Percentiles rank a stretch among this genome's conserved stretches.
Evolutionary conservation across 2,329 filamentous ascomycete species (phyloP).

Genomic region (Esteya vermicola): DNA sequence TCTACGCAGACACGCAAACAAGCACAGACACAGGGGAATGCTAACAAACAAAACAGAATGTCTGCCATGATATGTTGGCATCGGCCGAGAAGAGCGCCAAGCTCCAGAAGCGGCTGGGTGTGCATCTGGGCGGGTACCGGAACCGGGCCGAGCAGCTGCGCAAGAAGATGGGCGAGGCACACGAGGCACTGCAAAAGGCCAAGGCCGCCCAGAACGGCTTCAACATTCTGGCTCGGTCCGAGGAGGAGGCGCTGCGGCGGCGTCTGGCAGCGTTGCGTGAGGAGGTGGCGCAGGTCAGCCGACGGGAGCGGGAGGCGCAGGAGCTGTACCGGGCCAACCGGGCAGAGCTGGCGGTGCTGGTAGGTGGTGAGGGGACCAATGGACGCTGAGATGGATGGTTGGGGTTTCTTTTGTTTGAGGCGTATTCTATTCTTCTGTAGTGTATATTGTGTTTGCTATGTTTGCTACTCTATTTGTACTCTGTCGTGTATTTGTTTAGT

Average conservation of each 20-base stretch:
- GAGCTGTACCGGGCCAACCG: slow-evolving; percentile 64
- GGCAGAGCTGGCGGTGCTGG: slow-evolving; percentile 60
- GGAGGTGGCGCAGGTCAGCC: slow-evolving; percentile 70
- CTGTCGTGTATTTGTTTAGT: not conserved
- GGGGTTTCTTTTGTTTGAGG: not conserved
- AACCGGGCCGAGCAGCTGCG: slow-evolving; percentile 68
- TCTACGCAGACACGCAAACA: not conserved
- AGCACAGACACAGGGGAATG: too few species aligned
- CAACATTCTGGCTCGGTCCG: slow-evolving; percentile 60
- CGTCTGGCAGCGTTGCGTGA: slow-evolving; percentile 62
- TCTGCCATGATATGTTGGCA: slow-evolving; percentile 59
- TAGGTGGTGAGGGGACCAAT: too few species aligned
- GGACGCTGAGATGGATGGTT: not conserved
- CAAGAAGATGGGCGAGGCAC: slow-evolving; percentile 65
- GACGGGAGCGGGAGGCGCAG: slow-evolving; percentile 79
- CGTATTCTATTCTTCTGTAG: not conserved
- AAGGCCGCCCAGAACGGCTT: slow-evolving; percentile 54
- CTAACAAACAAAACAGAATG: slow-evolving; percentile 28
- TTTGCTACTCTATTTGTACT: not conserved
- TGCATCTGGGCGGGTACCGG: slow-evolving; percentile 83
- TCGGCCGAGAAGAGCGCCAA: slow-evolving; percentile 73
- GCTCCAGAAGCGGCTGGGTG: slow-evolving; percentile 80
- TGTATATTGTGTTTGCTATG: not conserved
- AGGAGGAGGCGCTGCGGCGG: slow-evolving; percentile 60
- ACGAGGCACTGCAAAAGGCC: slow-evolving; percentile 60